These are phyloP conservation scores for Thielaviopsis euricoi DNA, from an alignment of 2,329 filamentous ascomycete species.

Conservation along the genomic window DNA sequence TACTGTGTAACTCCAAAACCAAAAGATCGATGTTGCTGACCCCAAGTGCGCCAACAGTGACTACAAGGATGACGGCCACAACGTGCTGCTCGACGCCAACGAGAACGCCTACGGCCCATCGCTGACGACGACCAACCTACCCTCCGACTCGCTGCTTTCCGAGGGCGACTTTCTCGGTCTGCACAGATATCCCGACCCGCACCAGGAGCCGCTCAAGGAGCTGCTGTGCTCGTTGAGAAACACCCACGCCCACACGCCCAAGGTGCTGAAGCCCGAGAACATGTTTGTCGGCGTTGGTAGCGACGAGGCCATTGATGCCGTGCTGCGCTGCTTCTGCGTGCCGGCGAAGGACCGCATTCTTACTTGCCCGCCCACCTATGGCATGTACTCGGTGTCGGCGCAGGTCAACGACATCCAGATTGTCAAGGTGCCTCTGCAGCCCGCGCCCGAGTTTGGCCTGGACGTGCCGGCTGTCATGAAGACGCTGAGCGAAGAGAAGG, in stretches of 20 bases:
- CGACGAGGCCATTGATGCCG: constrained; percentile 90
- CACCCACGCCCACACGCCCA: constrained; percentile 61
- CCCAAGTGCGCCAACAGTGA: constrained; percentile 41
- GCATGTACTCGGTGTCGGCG: constrained; percentile 93
- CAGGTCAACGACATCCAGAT: constrained; percentile 84
- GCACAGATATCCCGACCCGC: constrained; percentile 91
- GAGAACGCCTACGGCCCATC: constrained; percentile 92
- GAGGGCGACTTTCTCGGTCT: constrained; percentile 60
- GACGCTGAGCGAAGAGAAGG: constrained; percentile 38
- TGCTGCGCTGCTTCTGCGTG: constrained; percentile 82
- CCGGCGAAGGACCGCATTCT: constrained; percentile 81
- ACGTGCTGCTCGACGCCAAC: constrained; percentile 91
- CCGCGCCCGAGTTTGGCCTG: constrained; percentile 55
- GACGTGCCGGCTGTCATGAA: constrained; percentile 53
- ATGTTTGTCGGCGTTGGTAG: constrained; percentile 91
- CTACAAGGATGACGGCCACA: constrained; percentile 96
- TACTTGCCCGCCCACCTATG: constrained; percentile 91
- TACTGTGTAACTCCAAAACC: background rate
- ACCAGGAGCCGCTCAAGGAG: constrained; percentile 77
- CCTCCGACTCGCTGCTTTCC: constrained; percentile 20
- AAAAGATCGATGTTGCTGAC: background rate
- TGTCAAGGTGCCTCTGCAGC: constrained; percentile 68
- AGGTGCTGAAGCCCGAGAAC: constrained; percentile 59
- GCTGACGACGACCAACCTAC: constrained; percentile 34
- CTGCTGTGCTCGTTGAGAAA: constrained; percentile 77